phyloP scores from a whole-genome alignment of 768 basidiomycete species.

The Suillus subaureus region DNA sequence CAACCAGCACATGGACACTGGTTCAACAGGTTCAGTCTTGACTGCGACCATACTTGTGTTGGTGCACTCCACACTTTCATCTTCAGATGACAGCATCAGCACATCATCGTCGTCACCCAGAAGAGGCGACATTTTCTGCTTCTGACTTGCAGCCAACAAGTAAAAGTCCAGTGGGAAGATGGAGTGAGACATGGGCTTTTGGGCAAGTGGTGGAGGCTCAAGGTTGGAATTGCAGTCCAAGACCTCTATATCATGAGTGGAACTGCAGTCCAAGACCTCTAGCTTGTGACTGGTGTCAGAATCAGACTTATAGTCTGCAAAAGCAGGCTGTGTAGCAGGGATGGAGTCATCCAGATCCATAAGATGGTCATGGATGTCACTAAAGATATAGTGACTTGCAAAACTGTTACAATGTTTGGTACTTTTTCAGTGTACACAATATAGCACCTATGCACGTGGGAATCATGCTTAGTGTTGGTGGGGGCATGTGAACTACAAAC shows the following conservation, averaged over 20 bases:
- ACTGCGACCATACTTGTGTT: not conserved
- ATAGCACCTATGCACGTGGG: no score
- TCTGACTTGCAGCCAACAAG: not conserved
- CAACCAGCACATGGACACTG: not conserved
- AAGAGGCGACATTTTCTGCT: not conserved
- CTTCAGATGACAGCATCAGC: not conserved
- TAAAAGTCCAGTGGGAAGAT: not conserved
- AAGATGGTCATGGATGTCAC: not conserved
- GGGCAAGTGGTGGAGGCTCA: no score
- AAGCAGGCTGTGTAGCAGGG: not conserved
- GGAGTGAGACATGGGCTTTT: no score
- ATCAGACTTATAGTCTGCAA: not conserved
- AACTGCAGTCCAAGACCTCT: not conserved
- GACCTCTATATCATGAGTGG: no score
- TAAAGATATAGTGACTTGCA: no score
- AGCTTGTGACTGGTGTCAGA: not conserved
- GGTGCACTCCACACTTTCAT: not conserved
- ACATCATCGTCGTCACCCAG: not conserved
- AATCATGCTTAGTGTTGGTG: no score
- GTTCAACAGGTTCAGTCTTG: not conserved
- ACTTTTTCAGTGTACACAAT: no score
- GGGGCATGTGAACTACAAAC: no score
- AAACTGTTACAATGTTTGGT: no score
- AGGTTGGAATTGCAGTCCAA: not conserved
- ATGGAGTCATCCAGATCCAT: not conserved